Evolutionary conservation across 306 rosid species (phyloP), one percentile per base, ranked within the genome.

Genomic region (Citrullus mucosospermus): DNA sequence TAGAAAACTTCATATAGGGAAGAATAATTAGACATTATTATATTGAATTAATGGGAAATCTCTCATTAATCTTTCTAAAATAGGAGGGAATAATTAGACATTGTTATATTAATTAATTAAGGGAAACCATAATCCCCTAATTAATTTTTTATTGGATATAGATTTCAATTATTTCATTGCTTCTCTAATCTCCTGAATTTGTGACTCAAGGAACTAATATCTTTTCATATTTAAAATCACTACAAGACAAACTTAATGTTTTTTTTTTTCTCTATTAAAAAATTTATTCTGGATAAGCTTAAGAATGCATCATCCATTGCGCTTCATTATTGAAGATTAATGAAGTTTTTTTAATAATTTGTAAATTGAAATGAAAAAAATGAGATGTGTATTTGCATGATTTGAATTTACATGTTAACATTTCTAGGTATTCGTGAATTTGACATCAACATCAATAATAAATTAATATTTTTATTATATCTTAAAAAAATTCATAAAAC

Each of bases 351-450:
- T 60, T 11, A 10, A 9, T 10, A 25, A 20, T 9, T 8, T 20
- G 9, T 44, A 50, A 58, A 20, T 58, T n/a, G 11, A 34, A 36
- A 38, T 66, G 25, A 66, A 66, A 63, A 20, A 63, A 20, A 63
- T 34, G 18, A 15, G n/a, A 5, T 13, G 13, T 63, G 46, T 63
- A 16, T 63, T 63, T 63, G 44, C 15, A 25, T 25, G 28, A 25
- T 25, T 25, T 25, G 28, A 25, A 25, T 25, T 25, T 0, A 1
- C 1, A 25, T 25, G 28, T 25, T 25, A 25, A 25, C 28, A 46
- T 46, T 46, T 46, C 3, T 46, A 46, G 0, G 3, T 46, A 0
- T 1, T 46, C 14, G 0, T 46, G 0, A 10, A 0, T 0, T 9
- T 2, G 1, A 46, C 2, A 46, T 46, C 1, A 14, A 46, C 14